Evolutionary conservation across 345 rosid genomes (phyloP).

Genomic region (Eucalyptus sp.): DNA sequence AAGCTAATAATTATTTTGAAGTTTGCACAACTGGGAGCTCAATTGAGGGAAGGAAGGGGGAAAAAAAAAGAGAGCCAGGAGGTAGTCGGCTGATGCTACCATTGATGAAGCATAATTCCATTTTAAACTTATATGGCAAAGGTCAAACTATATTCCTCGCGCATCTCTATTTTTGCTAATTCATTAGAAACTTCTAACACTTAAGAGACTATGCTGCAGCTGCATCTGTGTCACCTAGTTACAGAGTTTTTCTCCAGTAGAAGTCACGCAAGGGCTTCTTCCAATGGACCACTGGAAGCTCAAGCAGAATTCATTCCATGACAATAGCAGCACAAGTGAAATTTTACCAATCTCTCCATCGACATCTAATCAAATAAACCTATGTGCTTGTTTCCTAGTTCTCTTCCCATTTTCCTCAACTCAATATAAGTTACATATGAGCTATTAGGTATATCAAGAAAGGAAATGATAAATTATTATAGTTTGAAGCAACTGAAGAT

Average conservation of each 20-base stretch:
- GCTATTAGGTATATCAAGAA: neutral
- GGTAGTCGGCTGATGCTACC: neutral
- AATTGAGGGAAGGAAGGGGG: neutral
- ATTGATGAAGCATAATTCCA: neutral
- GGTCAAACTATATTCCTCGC: neutral
- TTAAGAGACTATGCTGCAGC: neutral
- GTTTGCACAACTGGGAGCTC: neutral
- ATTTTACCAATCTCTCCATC: neutral
- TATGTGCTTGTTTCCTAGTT: neutral
- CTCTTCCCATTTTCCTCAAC: neutral
- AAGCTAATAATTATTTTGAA: neutral
- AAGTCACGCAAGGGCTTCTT: neutral
- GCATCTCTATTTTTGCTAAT: neutral
- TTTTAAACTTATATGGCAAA: neutral
- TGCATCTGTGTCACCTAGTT: neutral
- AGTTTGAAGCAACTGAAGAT: neutral
- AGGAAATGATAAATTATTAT: neutral
- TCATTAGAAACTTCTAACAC: neutral
- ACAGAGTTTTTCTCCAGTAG: neutral
- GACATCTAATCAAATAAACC: neutral
- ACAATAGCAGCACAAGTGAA: neutral
- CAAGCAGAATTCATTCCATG: neutral
- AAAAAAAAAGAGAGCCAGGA: neutral
- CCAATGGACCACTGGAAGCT: neutral
- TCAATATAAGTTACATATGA: neutral